Evolutionary conservation across 306 rosid genomes (phyloP).

Genomic region (Arachis stenosperma): DNA sequence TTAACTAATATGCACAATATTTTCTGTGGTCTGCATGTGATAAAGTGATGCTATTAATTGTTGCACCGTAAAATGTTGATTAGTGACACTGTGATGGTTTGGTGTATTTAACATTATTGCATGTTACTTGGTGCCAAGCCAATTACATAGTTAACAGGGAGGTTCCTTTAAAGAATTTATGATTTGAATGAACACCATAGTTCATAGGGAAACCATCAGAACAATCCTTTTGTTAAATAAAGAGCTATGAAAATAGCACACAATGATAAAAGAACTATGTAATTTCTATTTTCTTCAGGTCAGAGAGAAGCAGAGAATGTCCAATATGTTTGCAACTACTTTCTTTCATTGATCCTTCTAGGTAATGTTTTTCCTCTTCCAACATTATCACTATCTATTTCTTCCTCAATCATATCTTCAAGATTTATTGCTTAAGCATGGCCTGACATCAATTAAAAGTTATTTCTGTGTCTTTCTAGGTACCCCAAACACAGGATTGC

Average conservation of each 20-base stretch:
- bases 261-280: background rate
- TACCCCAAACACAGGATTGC: constrained; percentile 63
- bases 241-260: constrained; percentile 7
- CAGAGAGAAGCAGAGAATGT: constrained; percentile 90
- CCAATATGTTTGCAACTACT: constrained; percentile 91
- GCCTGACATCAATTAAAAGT: too few relatives aligned
- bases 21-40: too few relatives aligned
- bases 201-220: constrained; percentile 23
- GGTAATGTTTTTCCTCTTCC: constrained; percentile 49
- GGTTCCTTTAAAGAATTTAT: constrained; percentile 23
- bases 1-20: too few relatives aligned
- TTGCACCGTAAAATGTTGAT: too few relatives aligned
- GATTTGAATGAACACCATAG: background rate
- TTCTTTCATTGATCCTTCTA: constrained; percentile 75
- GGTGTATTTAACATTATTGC: too few relatives aligned
- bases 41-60: too few relatives aligned
- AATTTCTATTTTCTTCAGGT: constrained; percentile 50
- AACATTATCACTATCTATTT: background rate
- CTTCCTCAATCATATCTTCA: background rate
- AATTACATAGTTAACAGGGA: constrained; percentile 16
- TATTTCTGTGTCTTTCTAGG: constrained; percentile 52
- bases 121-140: constrained; percentile 9
- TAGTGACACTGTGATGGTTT: too few relatives aligned
- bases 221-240: constrained; percentile 21
- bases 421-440: too few relatives aligned